phyloP scores from a whole-genome alignment of 768 basidiomycete species.

The Tubosaeta brunneosetosa region DNA sequence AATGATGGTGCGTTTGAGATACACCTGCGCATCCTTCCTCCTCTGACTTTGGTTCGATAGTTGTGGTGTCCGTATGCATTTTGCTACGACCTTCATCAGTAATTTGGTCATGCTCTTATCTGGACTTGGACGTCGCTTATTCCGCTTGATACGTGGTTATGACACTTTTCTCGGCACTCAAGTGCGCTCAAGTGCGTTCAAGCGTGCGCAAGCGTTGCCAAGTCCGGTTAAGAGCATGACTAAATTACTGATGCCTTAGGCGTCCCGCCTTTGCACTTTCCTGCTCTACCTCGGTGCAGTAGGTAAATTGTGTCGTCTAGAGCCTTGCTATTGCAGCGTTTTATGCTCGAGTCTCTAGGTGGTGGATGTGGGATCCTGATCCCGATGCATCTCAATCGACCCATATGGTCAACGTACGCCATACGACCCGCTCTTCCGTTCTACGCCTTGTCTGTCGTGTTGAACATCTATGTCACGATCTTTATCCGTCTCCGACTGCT shows the following conservation, averaged over 20 bases:
- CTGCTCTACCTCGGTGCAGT: background rate
- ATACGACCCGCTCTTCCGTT: background rate
- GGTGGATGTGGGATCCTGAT: no score
- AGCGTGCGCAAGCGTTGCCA: no score
- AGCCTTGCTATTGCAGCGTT: background rate
- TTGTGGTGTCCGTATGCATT: background rate
- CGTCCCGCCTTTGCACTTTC: background rate
- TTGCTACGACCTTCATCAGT: no score
- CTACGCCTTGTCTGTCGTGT: background rate
- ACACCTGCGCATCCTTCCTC: background rate
- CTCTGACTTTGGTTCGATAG: background rate
- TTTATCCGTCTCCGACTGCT: background rate
- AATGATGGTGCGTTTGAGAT: background rate
- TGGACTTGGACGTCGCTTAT: no score
- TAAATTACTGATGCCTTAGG: no score
- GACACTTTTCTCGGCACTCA: no score
- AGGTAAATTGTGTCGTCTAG: no score
- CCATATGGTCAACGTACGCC: background rate
- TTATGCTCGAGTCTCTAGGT: no score
- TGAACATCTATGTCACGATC: background rate
- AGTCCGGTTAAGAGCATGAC: no score
- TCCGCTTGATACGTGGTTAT: no score
- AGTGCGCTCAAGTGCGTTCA: no score
- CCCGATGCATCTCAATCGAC: background rate
- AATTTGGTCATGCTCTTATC: no score